Percentiles rank a stretch among this genome's conserved stretches.
Conservation (phyloP, 2,329 filamentous ascomycete species). For the Cordyceps militaris region DNA sequence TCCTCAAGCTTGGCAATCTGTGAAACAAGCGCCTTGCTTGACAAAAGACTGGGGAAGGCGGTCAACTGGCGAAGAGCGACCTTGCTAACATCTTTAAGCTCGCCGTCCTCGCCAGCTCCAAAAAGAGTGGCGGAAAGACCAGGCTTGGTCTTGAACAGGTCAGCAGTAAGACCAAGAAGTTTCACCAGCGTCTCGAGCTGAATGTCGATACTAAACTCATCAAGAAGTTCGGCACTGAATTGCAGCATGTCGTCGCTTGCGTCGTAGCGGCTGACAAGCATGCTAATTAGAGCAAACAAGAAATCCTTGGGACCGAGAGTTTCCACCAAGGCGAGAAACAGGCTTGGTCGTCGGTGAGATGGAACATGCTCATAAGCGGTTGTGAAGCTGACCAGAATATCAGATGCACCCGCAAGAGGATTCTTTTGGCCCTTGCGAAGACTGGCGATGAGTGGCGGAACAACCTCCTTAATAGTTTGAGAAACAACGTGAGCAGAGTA, state of each 20-base stretch:
- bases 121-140: conserved; percentile 67
- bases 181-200: conserved; percentile 74
- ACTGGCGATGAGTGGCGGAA: conserved; percentile 83
- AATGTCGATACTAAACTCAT: conserved; percentile 63
- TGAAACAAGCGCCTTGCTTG: conserved; percentile 48
- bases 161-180: conserved; percentile 65
- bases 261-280: conserved; percentile 85
- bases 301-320: conserved; percentile 83
- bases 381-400: conserved; percentile 90
- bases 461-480: conserved; percentile 87
- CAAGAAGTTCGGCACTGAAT: conserved; percentile 70
- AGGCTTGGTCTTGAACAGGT: conserved; percentile 70
- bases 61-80: conserved; percentile 49
- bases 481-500: conserved; percentile 96
- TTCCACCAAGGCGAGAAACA: conserved; percentile 79
- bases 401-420: conserved; percentile 73
- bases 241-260: conserved; percentile 64
- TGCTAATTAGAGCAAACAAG: conserved; percentile 76
- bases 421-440: conserved; percentile 73
- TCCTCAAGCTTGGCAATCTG: conserved; percentile 52
- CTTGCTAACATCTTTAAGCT: conserved; percentile 42
- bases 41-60: conserved; percentile 51
- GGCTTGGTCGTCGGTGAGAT: conserved; percentile 68
- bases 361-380: conserved; percentile 96
- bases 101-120: conserved; percentile 42